Percentiles rank a stretch among this genome's conserved stretches.
phyloP scores from a whole-genome alignment of 345 rosid species.

The Crucihimalaya himalaica region DNA sequence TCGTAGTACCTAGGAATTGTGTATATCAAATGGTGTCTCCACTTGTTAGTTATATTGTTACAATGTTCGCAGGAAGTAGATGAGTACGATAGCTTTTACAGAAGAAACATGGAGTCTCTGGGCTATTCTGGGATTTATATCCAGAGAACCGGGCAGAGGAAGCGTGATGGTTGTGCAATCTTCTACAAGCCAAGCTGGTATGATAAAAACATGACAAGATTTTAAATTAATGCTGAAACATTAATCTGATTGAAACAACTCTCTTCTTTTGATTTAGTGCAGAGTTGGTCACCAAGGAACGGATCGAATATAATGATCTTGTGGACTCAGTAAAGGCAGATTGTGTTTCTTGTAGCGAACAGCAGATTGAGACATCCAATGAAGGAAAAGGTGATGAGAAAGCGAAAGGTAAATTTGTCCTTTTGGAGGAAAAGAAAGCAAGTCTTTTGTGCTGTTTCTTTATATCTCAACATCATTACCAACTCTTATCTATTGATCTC shows the following conservation, averaged over 20 bases:
- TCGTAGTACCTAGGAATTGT: not conserved
- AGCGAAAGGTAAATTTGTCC: slow-evolving; percentile 47
- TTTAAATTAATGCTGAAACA: not conserved
- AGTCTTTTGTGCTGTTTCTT: slow-evolving; percentile 22
- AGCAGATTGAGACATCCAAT: slow-evolving; percentile 33
- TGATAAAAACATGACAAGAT: slow-evolving; percentile 8
- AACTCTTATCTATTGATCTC: slow-evolving; percentile 8
- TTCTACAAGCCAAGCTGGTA: slow-evolving; percentile 77
- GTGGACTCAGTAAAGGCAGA: slow-evolving; percentile 50
- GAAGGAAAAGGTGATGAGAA: slow-evolving; percentile 42
- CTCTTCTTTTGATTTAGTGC: slow-evolving; percentile 57
- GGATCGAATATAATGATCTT: slow-evolving; percentile 91
- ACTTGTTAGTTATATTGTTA: slow-evolving; percentile 21
- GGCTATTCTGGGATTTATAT: slow-evolving; percentile 79
- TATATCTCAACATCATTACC: slow-evolving; percentile 29
- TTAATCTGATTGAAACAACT: slow-evolving; percentile 22
- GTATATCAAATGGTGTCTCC: not conserved
- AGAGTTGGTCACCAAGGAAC: slow-evolving; percentile 70
- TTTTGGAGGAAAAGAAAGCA: not conserved
- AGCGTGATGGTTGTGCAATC: slow-evolving; percentile 92
- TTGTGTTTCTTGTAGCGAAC: slow-evolving; percentile 35
- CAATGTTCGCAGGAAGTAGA: slow-evolving; percentile 76
- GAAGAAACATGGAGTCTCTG: slow-evolving; percentile 54
- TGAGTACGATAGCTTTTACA: slow-evolving; percentile 76
- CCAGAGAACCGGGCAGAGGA: slow-evolving; percentile 75